Evolutionary conservation across 176 grass and related monocot species (phyloP), one percentile per base, ranked within the genome.

Genomic region (Juncus effusus): DNA sequence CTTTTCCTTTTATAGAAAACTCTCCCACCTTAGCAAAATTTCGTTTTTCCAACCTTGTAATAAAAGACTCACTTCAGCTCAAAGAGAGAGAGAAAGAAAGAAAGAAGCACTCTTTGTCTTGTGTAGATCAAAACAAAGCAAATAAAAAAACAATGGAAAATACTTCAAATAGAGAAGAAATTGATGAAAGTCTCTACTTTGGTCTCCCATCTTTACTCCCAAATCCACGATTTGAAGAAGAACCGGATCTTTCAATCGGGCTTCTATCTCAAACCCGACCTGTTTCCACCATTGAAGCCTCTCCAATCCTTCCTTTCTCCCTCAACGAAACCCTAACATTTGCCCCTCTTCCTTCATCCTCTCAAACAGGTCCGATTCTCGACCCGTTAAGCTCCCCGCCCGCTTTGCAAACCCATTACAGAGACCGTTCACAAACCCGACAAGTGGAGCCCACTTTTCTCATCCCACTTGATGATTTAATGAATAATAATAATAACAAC

Each of bases 111-210:
- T 28, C 19, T 28, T 28, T 28, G 19, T 28, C 12, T 56, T 49
- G 51, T 70, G 66, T 41, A 70, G 66, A 28, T 28, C 19, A 28
- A 28, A 28, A 28, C 19, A 28, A 28, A 28, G 19, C 19, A 28
- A 28, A 28, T 28, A 47, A 36, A 63, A 19, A 41, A 76, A 42
- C 8, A 55, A 75, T 75, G 72, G 72, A 36, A 40, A 16, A 61
- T 9, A 35, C 6, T 12, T 5, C 36, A 12, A 28, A n/a, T 0
- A 39, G 56, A 8, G 60, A 62, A 36, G 69, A 45, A 16, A 79
- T 79, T 70, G 92, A 96, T 78, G 79, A 83, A 74, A 91, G 80
- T 78, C 64, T 88, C 42, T 96, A 88, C 49, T 59, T 79, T 28
- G 70, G 81, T 42, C 86, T 90, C 19, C 71, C 77, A 72, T 72